Percentiles rank a stretch among this genome's conserved stretches.
Conservation (phyloP, 306 rosid species). For the Prunus campanulata region DNA sequence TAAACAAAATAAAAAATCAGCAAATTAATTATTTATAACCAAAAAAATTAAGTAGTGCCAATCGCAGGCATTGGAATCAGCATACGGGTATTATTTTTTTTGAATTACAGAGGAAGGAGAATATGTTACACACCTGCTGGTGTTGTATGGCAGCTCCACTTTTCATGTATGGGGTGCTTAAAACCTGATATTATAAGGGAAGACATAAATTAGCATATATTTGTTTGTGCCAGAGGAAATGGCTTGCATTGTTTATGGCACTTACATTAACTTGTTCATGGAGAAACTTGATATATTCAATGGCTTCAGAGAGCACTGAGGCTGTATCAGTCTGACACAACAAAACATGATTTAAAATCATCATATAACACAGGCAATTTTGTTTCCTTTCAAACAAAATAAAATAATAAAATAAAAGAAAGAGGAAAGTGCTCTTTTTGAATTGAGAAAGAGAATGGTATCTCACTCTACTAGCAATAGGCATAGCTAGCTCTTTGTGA, state of each 20-base stretch:
- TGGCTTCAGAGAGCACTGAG: slow-evolving; percentile 99
- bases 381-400: not conserved
- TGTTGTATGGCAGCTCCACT: slow-evolving; percentile 77
- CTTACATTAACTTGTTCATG: slow-evolving; percentile 93
- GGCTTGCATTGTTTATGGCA: slow-evolving; percentile 30
- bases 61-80: not conserved
- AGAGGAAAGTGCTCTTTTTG: not conserved
- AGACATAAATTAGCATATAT: not conserved
- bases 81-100: not conserved
- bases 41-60: not conserved
- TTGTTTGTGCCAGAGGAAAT: not conserved
- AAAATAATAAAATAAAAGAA: too few species aligned
- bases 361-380: slow-evolving; percentile 4
- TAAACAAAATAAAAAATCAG: not conserved
- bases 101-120: not conserved
- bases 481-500: slow-evolving; percentile 8
- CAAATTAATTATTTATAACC: not conserved
- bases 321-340: slow-evolving; percentile 97
- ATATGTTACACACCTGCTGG: slow-evolving; percentile 56
- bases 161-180: slow-evolving; percentile 93
- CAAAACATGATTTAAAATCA: slow-evolving; percentile 18
- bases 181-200: slow-evolving; percentile 42
- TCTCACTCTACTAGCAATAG: slow-evolving; percentile 9
- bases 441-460: slow-evolving; percentile 37
- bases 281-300: slow-evolving; percentile 92